phyloP scores from a whole-genome alignment of 1,284 basidiomycete genomes.

The Ceratobasidium theobromae region DNA sequence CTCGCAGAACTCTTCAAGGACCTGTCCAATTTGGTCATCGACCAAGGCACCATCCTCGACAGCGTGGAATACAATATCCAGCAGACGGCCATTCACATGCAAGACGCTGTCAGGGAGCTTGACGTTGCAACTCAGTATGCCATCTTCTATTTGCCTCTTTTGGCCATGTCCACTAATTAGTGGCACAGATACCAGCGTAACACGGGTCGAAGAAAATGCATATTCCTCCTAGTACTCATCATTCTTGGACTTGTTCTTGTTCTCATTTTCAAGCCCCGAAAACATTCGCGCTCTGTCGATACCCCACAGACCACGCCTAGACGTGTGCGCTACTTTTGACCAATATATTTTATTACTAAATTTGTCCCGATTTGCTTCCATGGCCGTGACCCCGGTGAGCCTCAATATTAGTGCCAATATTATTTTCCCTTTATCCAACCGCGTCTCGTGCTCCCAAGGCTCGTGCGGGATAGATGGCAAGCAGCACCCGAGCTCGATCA shows the following conservation, averaged over 20 bases:
- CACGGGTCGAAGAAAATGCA: conserved; percentile 88
- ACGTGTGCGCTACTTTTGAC: conserved; percentile 17
- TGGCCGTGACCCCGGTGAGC: conserved; percentile 24
- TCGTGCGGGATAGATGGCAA: not conserved
- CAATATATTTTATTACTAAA: conserved; percentile 15
- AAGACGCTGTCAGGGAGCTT: conserved; percentile 84
- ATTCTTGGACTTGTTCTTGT: conserved; percentile 82
- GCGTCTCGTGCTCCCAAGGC: not conserved
- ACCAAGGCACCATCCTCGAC: conserved; percentile 96
- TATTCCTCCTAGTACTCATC: conserved; percentile 86
- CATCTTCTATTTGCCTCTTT: not conserved
- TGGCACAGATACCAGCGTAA: conserved; percentile 81
- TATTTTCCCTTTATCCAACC: not conserved
- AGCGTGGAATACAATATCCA: conserved; percentile 98
- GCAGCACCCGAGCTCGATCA: not conserved
- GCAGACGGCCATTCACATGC: conserved; percentile 78
- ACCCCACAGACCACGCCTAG: not conserved
- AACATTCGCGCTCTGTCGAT: conserved; percentile 32
- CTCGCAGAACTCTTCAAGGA: conserved; percentile 97
- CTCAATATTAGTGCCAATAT: not conserved
- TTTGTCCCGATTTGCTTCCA: conserved; percentile 1
- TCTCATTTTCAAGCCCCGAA: conserved; percentile 79
- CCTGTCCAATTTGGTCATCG: conserved; percentile 88
- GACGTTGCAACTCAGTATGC: conserved; percentile 72
- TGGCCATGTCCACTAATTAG: conserved; percentile 4